Conservation (phyloP, 768 basidiomycete species). For the Tephrocybe rancida region DNA sequence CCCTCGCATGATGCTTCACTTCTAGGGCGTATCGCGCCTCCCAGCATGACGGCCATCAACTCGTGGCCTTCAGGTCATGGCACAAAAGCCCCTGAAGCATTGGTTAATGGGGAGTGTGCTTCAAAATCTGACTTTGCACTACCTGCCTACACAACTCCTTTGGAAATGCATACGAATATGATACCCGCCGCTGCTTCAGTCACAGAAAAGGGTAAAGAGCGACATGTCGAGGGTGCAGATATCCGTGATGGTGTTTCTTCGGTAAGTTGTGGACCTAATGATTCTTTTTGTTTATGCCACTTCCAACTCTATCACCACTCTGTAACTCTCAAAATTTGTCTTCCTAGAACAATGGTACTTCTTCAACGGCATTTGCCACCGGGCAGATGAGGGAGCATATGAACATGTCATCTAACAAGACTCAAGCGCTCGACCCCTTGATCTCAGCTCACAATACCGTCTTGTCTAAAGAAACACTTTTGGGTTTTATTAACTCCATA, state of each 20-base stretch:
- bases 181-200: not conserved
- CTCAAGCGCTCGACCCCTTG: not conserved
- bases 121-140: no score
- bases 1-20: no score
- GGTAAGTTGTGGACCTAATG: not conserved
- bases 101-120: no score
- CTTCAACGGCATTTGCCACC: not conserved
- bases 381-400: not conserved
- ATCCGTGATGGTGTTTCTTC: not conserved
- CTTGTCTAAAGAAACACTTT: not conserved
- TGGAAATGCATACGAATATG: not conserved
- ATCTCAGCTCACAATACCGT: not conserved
- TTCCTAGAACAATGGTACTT: not conserved
- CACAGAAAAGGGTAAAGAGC: not conserved
- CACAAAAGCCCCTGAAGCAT: no score
- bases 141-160: no score
- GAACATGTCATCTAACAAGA: not conserved
- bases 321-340: not conserved
- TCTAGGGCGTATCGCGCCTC: no score
- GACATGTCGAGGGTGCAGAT: not conserved
- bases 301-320: not conserved
- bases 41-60: no score
- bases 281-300: not conserved
- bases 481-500: constrained; percentile 5
- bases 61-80: no score